Evolutionary conservation across 805 yeast genomes (phyloP), one percentile per base, ranked within the genome.

Genomic region (Monosporozyma aquatica): DNA sequence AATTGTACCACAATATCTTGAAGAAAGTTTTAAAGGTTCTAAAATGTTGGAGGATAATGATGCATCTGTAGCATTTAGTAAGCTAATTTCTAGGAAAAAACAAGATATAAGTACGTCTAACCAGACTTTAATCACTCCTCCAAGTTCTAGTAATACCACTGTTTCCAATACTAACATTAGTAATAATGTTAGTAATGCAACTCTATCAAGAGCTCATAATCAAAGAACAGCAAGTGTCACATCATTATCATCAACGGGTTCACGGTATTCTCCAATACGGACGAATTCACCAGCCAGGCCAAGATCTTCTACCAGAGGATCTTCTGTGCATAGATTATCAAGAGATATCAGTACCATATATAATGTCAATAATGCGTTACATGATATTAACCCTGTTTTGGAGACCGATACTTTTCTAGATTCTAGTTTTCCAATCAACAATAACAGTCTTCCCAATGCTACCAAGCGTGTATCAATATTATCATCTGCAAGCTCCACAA

Each of bases 1-100:
- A 23, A 30, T 22, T 23, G 24, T 17, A 22, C 23, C 23, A 5
- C 29, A 30, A 30, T 29, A 20, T 38, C 21, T n/a, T 10, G 17
- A 30, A 33, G 24, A 25, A 45, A 32, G 30, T 36, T 41, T 14
- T 28, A 3, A 11, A n/a, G 6, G 13, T 18, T 11, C 23, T 9
- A 26, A 14, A 23, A 13, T 23, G 15, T 18, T 18, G 3, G 63
- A 59, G 42, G 65, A 60, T 35, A 61, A 61, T 45, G 66, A 61
- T 47, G 66, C 66, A 4, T 57, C 65, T 6, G 51, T 60, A 23
- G 66, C 64, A 43, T 61, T 61, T 36, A 58, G 58, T 41, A 61
- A 59, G 41, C 51, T 61, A 51, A 58, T 60, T 42, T 51, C 57
- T n/a, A 52, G 56, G 44, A 60, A 57, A 43, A 50, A 58, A 43